Percentiles rank a stretch among this genome's conserved stretches.
Evolutionary conservation across 1,139 yeast species (phyloP).

Genomic region (Protomyces pachydermus): DNA sequence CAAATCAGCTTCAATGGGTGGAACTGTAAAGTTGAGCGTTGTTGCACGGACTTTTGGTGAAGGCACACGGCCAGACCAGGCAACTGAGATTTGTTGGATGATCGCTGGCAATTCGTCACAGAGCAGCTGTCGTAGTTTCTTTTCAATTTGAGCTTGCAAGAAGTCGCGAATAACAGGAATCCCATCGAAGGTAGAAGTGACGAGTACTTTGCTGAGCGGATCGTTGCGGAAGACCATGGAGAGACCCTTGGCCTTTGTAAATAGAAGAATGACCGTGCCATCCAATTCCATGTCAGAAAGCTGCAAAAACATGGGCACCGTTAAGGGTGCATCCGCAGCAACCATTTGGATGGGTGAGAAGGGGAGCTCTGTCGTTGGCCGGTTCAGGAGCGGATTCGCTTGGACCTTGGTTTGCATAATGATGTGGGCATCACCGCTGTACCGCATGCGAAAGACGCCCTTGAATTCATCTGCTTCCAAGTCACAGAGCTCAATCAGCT

Average conservation of each 20-base stretch:
- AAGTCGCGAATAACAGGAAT: conserved; percentile 78
- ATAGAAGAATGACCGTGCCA: conserved; percentile 81
- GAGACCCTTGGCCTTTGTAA: conserved; percentile 72
- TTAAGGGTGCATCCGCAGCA: conserved; percentile 62
- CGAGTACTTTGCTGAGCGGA: conserved; percentile 76
- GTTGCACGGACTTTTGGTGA: conserved; percentile 22
- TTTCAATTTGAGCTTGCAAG: conserved; percentile 75
- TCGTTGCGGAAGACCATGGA: conserved; percentile 84
- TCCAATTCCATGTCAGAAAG: conserved; percentile 66
- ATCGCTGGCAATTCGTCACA: conserved; percentile 80
- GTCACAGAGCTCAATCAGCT: conserved; percentile 81
- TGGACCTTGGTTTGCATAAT: conserved; percentile 70
- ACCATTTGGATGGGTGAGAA: conserved; percentile 66
- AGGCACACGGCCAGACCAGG: conserved; percentile 48
- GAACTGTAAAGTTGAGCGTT: conserved; percentile 14
- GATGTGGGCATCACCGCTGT: conserved; percentile 73
- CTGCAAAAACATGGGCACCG: conserved; percentile 72
- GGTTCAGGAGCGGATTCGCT: conserved; percentile 75
- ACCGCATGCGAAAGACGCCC: conserved; percentile 77
- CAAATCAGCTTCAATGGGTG: conserved; percentile 5
- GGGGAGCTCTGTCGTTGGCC: conserved; percentile 43
- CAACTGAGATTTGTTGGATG: conserved; percentile 67
- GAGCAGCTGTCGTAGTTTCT: conserved; percentile 70
- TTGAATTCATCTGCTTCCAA: conserved; percentile 72
- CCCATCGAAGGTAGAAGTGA: conserved; percentile 77